Conservation (phyloP, 2,329 filamentous ascomycete genomes). For the Ceratocystiopsis minuta region DNA sequence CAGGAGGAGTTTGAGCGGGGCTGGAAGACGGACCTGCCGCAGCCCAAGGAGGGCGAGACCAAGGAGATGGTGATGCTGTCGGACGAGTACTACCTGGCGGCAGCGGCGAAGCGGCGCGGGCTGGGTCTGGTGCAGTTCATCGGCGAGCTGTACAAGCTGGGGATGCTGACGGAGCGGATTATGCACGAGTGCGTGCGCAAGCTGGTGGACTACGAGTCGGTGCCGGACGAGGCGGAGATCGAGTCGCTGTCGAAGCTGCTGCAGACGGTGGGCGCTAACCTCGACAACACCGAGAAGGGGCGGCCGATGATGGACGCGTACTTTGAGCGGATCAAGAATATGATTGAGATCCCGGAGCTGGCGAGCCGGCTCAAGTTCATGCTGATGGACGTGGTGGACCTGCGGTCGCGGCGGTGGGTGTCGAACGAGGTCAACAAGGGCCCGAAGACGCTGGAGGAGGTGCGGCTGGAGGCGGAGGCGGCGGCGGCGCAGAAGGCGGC, state of each 20-base stretch:
- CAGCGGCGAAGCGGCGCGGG: constrained; percentile 87
- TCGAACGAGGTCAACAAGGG: constrained; percentile 87
- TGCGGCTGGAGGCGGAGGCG: constrained; percentile 67
- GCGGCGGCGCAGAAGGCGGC: constrained; percentile 64
- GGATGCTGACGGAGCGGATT: constrained; percentile 96
- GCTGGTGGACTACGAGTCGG: constrained; percentile 82
- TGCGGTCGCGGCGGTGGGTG: constrained; percentile 59
- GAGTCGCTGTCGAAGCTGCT: constrained; percentile 90
- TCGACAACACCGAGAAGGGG: constrained; percentile 70
- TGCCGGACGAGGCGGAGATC: constrained; percentile 88
- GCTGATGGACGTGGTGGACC: constrained; percentile 84
- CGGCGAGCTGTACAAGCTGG: constrained; percentile 94
- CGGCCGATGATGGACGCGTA: constrained; percentile 79
- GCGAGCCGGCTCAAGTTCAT: constrained; percentile 87
- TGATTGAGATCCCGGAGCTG: constrained; percentile 63
- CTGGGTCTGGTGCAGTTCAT: constrained; percentile 98
- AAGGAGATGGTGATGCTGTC: constrained; percentile 70
- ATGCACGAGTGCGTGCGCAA: constrained; percentile 99
- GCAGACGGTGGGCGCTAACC: constrained; percentile 73
- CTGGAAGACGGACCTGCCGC: constrained; percentile 78
- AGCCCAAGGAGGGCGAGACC: constrained; percentile 58
- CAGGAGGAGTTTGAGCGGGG: constrained; percentile 98
- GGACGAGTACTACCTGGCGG: constrained; percentile 89
- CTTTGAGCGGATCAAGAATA: constrained; percentile 71
- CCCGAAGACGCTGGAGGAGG: constrained; percentile 88